phyloP scores from a whole-genome alignment of 2,329 filamentous ascomycete genomes.

The Grosmannia clavigera region DNA sequence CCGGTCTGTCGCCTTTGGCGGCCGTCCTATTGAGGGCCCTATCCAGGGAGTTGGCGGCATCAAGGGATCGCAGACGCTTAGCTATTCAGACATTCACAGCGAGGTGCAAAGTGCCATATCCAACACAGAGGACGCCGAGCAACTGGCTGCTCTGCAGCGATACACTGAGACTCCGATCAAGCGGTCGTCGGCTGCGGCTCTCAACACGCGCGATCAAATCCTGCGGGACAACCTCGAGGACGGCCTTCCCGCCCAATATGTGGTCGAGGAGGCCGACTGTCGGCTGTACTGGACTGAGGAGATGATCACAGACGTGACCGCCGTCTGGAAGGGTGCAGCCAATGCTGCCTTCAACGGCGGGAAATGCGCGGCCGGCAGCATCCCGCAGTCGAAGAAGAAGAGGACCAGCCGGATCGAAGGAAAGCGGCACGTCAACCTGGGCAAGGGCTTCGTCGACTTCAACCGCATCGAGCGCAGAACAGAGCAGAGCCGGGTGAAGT shows the following conservation, averaged over 20 bases:
- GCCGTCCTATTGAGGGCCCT: slow-evolving; percentile 36
- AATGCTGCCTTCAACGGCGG: slow-evolving; percentile 21
- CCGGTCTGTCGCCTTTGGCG: slow-evolving; percentile 47
- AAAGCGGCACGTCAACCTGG: neutral
- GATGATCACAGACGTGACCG: slow-evolving; percentile 32
- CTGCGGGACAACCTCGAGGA: slow-evolving; percentile 21
- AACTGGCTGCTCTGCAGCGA: slow-evolving; percentile 4
- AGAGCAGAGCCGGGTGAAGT: neutral
- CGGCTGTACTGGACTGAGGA: slow-evolving; percentile 37
- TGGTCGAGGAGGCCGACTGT: slow-evolving; percentile 36
- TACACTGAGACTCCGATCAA: slow-evolving; percentile 5
- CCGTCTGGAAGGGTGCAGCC: slow-evolving; percentile 33
- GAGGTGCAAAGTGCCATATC: slow-evolving; percentile 8
- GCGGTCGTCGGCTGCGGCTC: slow-evolving; percentile 7
- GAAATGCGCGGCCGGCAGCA: slow-evolving; percentile 6
- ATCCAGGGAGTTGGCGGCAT: slow-evolving; percentile 57
- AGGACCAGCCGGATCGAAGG: neutral
- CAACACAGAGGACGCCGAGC: slow-evolving; percentile 6
- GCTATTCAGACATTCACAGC: slow-evolving; percentile 10
- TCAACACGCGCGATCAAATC: slow-evolving; percentile 30
- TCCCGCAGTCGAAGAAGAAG: slow-evolving; percentile 1
- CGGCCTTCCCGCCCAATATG: slow-evolving; percentile 33
- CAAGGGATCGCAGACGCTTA: slow-evolving; percentile 32
- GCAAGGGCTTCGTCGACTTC: slow-evolving; percentile 1
- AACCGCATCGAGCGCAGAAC: neutral